Conservation (phyloP, 2,329 filamentous ascomycete genomes). For the Colletotrichum nymphaeae region DNA sequence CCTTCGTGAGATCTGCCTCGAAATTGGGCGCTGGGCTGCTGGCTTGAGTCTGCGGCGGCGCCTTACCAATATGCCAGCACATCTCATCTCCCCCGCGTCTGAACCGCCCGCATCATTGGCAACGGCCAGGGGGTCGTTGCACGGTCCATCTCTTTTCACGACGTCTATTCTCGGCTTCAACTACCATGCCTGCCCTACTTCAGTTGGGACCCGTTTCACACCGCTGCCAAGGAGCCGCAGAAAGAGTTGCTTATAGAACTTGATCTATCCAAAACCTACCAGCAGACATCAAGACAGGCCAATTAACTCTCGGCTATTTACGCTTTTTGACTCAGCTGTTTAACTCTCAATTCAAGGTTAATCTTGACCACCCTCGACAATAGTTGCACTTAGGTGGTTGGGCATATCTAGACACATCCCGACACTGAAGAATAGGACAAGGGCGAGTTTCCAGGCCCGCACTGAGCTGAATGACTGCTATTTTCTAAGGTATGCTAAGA, state of each 20-base stretch:
- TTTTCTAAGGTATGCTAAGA: too few species aligned
- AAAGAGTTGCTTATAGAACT: background rate
- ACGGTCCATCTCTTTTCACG: constrained; percentile 22
- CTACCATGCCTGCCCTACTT: background rate
- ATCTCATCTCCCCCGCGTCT: constrained; percentile 6
- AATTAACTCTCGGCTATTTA: background rate
- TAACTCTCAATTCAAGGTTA: background rate
- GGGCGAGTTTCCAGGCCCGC: too few species aligned
- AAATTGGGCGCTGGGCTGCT: background rate
- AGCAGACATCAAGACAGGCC: background rate
- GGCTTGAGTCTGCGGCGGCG: background rate
- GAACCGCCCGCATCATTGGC: background rate
- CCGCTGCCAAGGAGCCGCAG: background rate
- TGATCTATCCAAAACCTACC: background rate
- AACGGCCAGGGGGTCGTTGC: constrained; percentile 3
- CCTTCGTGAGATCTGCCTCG: constrained; percentile 3
- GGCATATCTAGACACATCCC: too few species aligned
- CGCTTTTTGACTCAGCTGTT: background rate
- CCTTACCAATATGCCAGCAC: background rate
- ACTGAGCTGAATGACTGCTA: too few species aligned
- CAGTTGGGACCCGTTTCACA: background rate
- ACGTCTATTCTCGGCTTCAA: background rate
- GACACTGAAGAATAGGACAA: too few species aligned
- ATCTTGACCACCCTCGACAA: background rate
- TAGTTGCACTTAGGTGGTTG: too few species aligned